These are phyloP conservation scores for Colletotrichum ledebouriae DNA, from an alignment of 2,329 filamentous ascomycete species.

Conservation along the genomic window DNA sequence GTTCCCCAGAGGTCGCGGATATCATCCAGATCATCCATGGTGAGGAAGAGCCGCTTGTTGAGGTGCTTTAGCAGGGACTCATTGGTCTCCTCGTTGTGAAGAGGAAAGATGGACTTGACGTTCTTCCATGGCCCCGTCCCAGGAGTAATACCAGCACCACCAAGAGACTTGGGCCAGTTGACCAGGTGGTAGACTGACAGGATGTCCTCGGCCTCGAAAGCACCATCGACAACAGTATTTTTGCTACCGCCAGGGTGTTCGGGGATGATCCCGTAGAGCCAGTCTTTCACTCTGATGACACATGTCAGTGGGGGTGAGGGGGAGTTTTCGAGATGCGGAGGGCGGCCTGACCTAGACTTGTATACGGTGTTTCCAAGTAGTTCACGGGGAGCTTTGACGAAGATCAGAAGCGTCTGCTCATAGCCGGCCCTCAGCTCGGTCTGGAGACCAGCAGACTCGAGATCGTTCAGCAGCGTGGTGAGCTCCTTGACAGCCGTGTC, in stretches of 20 bases:
- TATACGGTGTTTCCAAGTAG: conserved; percentile 76
- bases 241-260: conserved; percentile 70
- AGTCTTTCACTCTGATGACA: conserved; percentile 75
- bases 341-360: conserved; percentile 68
- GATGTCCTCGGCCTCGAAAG: conserved; percentile 74
- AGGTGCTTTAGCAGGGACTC: conserved; percentile 69
- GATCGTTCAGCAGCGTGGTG: conserved; percentile 65
- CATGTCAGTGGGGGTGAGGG: conserved; percentile 1
- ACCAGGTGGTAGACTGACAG: conserved; percentile 79
- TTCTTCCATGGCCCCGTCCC: conserved; percentile 70
- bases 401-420: conserved; percentile 76
- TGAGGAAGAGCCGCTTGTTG: conserved; percentile 65
- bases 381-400: conserved; percentile 73
- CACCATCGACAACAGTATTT: conserved; percentile 64
- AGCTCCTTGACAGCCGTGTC: conserved; percentile 53
- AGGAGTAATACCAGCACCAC: conserved; percentile 74
- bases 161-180: conserved; percentile 67
- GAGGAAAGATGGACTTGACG: conserved; percentile 71
- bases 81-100: conserved; percentile 72
- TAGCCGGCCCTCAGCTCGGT: conserved; percentile 80
- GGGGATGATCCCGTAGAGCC: conserved; percentile 78
- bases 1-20: conserved; percentile 74
- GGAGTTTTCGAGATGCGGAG: background rate
- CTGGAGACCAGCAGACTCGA: conserved; percentile 74
- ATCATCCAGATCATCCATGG: conserved; percentile 65